A percentile compares a stretch with the other conserved stretches of the same genome.
phyloP scores from a whole-genome alignment of 306 rosid species.

The Senna tora region DNA sequence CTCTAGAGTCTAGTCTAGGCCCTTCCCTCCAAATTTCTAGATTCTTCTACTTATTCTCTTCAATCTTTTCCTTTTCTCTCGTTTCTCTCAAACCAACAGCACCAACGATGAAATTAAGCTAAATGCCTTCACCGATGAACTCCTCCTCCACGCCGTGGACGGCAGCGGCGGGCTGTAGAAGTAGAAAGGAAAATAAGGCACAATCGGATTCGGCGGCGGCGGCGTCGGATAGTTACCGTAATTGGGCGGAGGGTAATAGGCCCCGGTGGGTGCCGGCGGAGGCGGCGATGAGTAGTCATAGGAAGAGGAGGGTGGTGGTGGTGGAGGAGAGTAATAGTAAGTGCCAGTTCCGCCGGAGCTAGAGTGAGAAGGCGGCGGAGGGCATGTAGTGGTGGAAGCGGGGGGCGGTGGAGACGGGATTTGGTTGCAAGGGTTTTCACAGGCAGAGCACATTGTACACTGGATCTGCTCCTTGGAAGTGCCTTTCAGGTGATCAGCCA shows the following conservation, averaged over 20 bases:
- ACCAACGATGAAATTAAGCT: slow-evolving; percentile 32
- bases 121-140: slow-evolving; percentile 21
- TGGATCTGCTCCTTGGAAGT: slow-evolving; percentile 67
- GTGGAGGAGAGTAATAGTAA: slow-evolving; percentile 66
- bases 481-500: slow-evolving; percentile 35
- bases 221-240: slow-evolving; percentile 57
- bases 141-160: slow-evolving; percentile 35
- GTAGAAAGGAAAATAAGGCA: slow-evolving; percentile 88
- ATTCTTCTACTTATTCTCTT: slow-evolving; percentile 42
- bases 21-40: slow-evolving; percentile 20
- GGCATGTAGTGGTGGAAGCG: slow-evolving; percentile 43
- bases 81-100: slow-evolving; percentile 47
- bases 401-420: slow-evolving; percentile 54
- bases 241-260: slow-evolving; percentile 58
- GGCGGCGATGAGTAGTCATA: slow-evolving; percentile 45
- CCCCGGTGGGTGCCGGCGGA: slow-evolving; percentile 39
- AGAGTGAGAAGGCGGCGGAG: slow-evolving; percentile 73
- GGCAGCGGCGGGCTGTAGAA: slow-evolving; percentile 73
- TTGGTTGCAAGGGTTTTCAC: slow-evolving; percentile 70
- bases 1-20: too few species aligned
- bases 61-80: neutral
- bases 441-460: slow-evolving; percentile 77
- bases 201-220: slow-evolving; percentile 97
- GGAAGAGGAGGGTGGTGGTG: slow-evolving; percentile 70
- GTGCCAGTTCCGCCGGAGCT: slow-evolving; percentile 40